These are phyloP conservation scores for Magnusiomyces starmeri DNA, from an alignment of 1,139 yeast genomes.

Conservation along the genomic window DNA sequence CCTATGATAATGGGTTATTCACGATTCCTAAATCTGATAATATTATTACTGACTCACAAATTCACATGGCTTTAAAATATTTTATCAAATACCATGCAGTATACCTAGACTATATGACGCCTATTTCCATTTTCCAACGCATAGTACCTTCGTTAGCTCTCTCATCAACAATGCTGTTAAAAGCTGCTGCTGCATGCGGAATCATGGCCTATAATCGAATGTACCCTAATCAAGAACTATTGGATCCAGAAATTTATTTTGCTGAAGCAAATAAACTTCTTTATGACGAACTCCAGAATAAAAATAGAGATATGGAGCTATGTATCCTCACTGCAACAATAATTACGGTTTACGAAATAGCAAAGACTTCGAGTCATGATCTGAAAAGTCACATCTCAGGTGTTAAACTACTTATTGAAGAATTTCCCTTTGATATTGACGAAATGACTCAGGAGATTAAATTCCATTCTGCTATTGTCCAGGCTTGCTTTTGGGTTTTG, in stretches of 20 bases:
- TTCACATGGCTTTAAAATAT: slow-evolving; percentile 6
- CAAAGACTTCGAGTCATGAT: neutral
- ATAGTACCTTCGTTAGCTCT: slow-evolving; percentile 14
- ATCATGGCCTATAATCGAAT: slow-evolving; percentile 1
- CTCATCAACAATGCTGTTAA: slow-evolving; percentile 13
- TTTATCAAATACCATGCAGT: slow-evolving; percentile 12
- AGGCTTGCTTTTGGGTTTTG: slow-evolving; percentile 4
- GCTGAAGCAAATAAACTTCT: slow-evolving; percentile 1
- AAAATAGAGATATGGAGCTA: slow-evolving; percentile 1
- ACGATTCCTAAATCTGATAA: neutral
- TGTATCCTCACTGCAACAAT: slow-evolving; percentile 3
- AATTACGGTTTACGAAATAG: slow-evolving; percentile 2
- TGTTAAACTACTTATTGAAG: slow-evolving; percentile 4
- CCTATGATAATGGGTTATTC: neutral
- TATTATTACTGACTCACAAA: slow-evolving; percentile 9
- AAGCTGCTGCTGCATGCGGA: slow-evolving; percentile 15
- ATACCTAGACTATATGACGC: slow-evolving; percentile 14
- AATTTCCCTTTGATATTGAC: neutral
- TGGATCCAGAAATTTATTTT: slow-evolving; percentile 1
- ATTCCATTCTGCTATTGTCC: neutral
- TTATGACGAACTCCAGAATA: neutral
- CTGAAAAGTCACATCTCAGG: slow-evolving; percentile 7
- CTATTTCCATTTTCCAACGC: slow-evolving; percentile 13
- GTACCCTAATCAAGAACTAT: neutral
- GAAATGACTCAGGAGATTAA: neutral